These are phyloP conservation scores for Trypanosomatidae sp. DNA, from an alignment of 208 protist genomes.

Conservation along the genomic window DNA sequence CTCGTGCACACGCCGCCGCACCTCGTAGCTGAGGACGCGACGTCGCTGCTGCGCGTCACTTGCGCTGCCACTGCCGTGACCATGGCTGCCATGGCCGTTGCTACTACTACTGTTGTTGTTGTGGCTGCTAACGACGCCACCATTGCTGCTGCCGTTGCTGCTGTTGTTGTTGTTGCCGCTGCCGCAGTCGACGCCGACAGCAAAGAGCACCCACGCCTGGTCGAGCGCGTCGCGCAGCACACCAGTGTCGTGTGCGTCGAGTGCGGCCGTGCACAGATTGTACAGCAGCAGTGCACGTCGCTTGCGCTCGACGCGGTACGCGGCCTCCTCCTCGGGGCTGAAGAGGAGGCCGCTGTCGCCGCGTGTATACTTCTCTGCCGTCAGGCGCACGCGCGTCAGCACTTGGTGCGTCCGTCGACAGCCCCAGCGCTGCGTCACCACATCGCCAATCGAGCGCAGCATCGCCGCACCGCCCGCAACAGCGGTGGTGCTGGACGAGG, in stretches of 20 bases:
- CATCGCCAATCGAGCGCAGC: conserved; percentile 31
- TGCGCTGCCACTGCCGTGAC: too few relatives aligned
- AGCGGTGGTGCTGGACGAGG: too few relatives aligned
- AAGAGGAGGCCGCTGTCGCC: conserved; percentile 26
- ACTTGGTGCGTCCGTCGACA: conserved; percentile 53
- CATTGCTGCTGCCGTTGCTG: too few relatives aligned
- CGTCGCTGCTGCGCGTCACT: too few relatives aligned
- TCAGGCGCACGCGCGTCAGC: conserved; percentile 32
- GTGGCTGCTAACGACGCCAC: too few relatives aligned
- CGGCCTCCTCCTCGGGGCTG: conserved; percentile 24
- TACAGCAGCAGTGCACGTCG: conserved; percentile 23
- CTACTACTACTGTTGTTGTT: too few relatives aligned
- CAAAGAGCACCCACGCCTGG: conserved; percentile 52
- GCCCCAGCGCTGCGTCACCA: conserved; percentile 44
- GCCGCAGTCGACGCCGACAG: conserved; percentile 36
- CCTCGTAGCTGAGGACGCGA: conserved; percentile 45
- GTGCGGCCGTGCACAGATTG: conserved; percentile 12
- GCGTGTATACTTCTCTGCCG: conserved; percentile 34
- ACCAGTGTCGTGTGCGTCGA: conserved; percentile 16
- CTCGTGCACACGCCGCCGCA: conserved; percentile 35
- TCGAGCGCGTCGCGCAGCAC: conserved; percentile 37
- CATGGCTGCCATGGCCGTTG: too few relatives aligned
- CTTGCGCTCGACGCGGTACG: conserved; percentile 28
- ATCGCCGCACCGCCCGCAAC: not conserved
- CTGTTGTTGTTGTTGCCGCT: too few relatives aligned